phyloP scores from a whole-genome alignment of 2,329 filamentous ascomycete genomes.

The Cladophialophora immunda region DNA sequence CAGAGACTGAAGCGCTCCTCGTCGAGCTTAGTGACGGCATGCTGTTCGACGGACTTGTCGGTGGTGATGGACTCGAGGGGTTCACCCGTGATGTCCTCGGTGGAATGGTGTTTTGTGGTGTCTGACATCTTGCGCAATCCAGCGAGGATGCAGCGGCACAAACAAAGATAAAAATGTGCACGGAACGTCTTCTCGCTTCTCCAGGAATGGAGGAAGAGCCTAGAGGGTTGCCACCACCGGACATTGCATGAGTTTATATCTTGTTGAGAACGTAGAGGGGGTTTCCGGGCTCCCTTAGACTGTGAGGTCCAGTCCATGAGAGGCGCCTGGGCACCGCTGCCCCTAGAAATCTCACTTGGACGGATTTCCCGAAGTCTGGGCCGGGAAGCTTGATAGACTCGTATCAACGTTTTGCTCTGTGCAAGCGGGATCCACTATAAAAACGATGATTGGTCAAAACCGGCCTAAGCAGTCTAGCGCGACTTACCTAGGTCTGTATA shows the following conservation, averaged over 20 bases:
- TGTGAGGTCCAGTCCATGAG: not conserved
- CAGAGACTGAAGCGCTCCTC: constrained; percentile 17
- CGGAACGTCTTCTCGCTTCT: not conserved
- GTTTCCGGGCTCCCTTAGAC: not conserved
- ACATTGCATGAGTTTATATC: constrained; percentile 10
- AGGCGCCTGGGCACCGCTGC: not conserved
- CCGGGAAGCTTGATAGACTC: no score
- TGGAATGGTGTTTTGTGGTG: constrained; percentile 1
- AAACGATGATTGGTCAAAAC: not conserved
- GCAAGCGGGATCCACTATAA: not conserved
- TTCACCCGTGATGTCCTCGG: not conserved
- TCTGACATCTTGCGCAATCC: constrained; percentile 1
- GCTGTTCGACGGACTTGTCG: constrained; percentile 4
- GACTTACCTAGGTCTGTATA: not conserved
- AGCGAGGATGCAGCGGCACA: not conserved
- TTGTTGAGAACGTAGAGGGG: not conserved
- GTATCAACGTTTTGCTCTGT: not conserved
- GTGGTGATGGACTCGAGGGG: constrained; percentile 1
- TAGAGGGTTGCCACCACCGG: not conserved
- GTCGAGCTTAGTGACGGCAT: constrained; percentile 12
- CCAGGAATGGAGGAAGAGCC: not conserved
- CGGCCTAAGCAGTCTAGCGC: not conserved
- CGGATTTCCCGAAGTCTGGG: no score
- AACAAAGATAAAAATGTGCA: not conserved
- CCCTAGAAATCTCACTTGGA: not conserved